Conservation (phyloP, 441 rosid genomes). For the Gossypium trilobum region DNA sequence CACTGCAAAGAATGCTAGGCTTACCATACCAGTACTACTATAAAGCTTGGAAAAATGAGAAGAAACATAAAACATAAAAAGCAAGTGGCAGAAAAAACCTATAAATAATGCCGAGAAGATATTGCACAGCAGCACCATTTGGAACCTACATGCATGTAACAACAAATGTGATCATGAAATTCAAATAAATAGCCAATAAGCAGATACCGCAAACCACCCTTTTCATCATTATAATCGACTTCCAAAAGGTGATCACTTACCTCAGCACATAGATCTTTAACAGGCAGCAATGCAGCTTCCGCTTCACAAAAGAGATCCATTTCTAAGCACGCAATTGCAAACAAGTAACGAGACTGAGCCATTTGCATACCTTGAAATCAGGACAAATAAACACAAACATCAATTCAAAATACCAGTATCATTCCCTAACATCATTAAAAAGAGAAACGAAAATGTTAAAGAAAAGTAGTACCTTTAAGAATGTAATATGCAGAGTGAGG, state of each 20-base stretch:
- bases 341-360: conserved; percentile 48
- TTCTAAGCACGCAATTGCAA: conserved; percentile 47
- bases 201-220: neutral
- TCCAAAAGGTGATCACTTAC: conserved; percentile 21
- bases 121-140: conserved; percentile 52
- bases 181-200: neutral
- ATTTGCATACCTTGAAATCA: conserved; percentile 32
- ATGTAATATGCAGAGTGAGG: conserved; percentile 43
- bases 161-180: neutral
- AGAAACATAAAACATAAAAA: neutral
- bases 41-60: neutral
- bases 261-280: conserved; percentile 30
- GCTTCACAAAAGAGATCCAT: conserved; percentile 52
- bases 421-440: neutral
- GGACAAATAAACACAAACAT: neutral
- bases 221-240: conserved; percentile 2
- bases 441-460: neutral
- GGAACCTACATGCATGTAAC: conserved; percentile 29
- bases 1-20: neutral
- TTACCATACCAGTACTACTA: neutral
- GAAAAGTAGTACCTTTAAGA: conserved; percentile 33
- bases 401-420: neutral
- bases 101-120: conserved; percentile 50
- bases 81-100: conserved; percentile 27
- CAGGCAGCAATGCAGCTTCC: conserved; percentile 36